Evolutionary conservation across 768 basidiomycete genomes (phyloP), one percentile per base, ranked within the genome.

Genomic region (Fibroporia radiculosa): DNA sequence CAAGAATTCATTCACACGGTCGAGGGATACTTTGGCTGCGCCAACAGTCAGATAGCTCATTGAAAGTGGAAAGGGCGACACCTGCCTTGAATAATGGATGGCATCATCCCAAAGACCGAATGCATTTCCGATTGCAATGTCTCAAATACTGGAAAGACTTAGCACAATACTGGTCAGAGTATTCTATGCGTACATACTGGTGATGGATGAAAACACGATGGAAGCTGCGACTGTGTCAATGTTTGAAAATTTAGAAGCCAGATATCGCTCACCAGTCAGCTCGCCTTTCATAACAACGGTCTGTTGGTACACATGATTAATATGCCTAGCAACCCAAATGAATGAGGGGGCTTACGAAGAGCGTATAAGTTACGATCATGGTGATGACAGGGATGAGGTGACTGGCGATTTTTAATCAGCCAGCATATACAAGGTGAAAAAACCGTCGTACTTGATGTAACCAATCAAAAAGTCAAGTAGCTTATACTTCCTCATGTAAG

Each of bases 401-500:
- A 18, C 34, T 35, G 34, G n/a, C 24, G 6, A 27, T 18, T 6
- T 3, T 8, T 4, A 23, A 24, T 19, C 24, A 26, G 24, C 23
- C 37, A 45, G 23, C 19, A 35, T 19, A 20, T 14, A 20, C 26
- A 24, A 6, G 20, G 39, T 1, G 3, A 29, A 23, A 4, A 39
- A 24, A 39, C n/a, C 12, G n/a, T n/a, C 14, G 29, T 50, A 75
- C 72, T 71, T 73, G 33, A 69, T 34, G 40, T 62, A 59, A 29
- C 51, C 63, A 53, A 68, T 70, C 49, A 71, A 54, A 13, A 82
- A 54, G 24, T 69, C 66, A 18, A 76, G 61, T 18, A 80, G 50
- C 55, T 77, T 71, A 31, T 69, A 61, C 55, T 71, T 74, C 67
- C 72, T 73, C 26, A 79, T 63, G 59, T 71, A 71, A 3, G 51